Evolutionary conservation across 768 basidiomycete genomes (phyloP).

Genomic region (Mycena rosella): DNA sequence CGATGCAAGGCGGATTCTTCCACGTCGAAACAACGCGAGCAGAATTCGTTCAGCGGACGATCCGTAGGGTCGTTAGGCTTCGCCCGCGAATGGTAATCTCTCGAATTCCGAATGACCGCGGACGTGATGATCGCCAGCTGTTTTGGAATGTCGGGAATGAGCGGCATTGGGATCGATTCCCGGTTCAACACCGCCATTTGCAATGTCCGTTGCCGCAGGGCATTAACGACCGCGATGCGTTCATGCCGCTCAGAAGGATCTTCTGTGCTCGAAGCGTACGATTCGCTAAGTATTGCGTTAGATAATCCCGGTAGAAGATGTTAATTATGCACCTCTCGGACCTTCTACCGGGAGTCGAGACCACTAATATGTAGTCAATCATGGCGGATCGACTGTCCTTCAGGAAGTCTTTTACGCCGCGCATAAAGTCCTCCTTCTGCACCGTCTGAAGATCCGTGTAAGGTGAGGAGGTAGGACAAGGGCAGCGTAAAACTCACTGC

Average conservation of each 20-base stretch:
- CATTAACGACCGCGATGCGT: slow-evolving; percentile 65
- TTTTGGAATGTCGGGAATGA: slow-evolving; percentile 82
- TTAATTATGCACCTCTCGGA: slow-evolving; percentile 25
- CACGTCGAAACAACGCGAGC: slow-evolving; percentile 72
- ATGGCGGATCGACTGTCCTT: slow-evolving; percentile 73
- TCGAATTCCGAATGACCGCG: slow-evolving; percentile 76
- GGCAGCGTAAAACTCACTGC: slow-evolving; percentile 57
- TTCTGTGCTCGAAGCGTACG: slow-evolving; percentile 42
- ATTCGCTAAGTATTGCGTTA: slow-evolving; percentile 39
- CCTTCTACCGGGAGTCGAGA: slow-evolving; percentile 68
- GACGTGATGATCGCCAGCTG: slow-evolving; percentile 84
- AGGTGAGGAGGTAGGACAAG: not conserved
- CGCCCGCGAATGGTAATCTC: slow-evolving; percentile 53
- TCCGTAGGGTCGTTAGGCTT: slow-evolving; percentile 52
- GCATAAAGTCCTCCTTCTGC: slow-evolving; percentile 88
- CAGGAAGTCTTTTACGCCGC: slow-evolving; percentile 80
- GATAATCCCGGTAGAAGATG: slow-evolving; percentile 11
- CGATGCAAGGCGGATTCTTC: slow-evolving; percentile 77
- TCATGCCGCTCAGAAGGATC: slow-evolving; percentile 59
- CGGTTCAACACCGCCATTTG: slow-evolving; percentile 69
- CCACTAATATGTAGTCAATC: slow-evolving; percentile 81
- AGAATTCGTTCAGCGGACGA: slow-evolving; percentile 65
- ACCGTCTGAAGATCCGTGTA: slow-evolving; percentile 55
- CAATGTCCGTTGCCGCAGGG: slow-evolving; percentile 68
- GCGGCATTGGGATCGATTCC: slow-evolving; percentile 81